Base-by-base conservation (phyloP, 345 rosid genomes). In the Isatis tinctoria region DNA sequence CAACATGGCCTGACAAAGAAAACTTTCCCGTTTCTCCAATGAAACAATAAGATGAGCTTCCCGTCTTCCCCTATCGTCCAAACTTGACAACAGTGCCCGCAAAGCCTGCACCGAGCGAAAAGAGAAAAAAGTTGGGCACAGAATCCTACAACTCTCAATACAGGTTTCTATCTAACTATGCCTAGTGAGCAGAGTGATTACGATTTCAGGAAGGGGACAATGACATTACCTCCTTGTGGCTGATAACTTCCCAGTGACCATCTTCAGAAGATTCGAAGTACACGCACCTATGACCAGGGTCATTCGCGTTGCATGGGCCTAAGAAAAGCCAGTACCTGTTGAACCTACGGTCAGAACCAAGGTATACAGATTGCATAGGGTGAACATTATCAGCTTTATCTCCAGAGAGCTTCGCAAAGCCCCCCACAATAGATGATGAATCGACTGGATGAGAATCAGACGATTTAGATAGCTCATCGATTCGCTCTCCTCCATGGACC, bases 251-350 rank as follows among this genome's bases (percentile, higher is more conserved):
- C 99, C 99, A 95, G 83, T 86, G 93, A 67, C 99, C 98, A 83
- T 92, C 97, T 83, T 95, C 98, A 67, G 98, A 92, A 68, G 99
- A 95, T 82, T 95, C 99, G 78, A 92, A 88, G 78, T 90, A 95
- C 71, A 95, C 84, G 78, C 97, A 88, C 84, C 79, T 92, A 81
- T 95, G 99, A 47, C 99, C 99, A 26, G 98, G 92, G 76, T 92
- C 99, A 84, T 53, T 69, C 65, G 76, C 71, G 76, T 81, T 82
- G 84, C 99, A 95, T 6, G 99, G 96, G 64, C 97, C 98, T 86
- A 95, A 83, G 85, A 95, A 92, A 82, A 95, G 96, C 99, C 99
- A 95, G 80, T 90, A 95, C 69, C 97, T 84, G 70, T 92, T 95
- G 83, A 87, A 90, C 77, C 99, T 83, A 67, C 99, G 94, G 82